phyloP scores from a whole-genome alignment of 495 filamentous ascomycete species.

The Hypoxylon rickii region DNA sequence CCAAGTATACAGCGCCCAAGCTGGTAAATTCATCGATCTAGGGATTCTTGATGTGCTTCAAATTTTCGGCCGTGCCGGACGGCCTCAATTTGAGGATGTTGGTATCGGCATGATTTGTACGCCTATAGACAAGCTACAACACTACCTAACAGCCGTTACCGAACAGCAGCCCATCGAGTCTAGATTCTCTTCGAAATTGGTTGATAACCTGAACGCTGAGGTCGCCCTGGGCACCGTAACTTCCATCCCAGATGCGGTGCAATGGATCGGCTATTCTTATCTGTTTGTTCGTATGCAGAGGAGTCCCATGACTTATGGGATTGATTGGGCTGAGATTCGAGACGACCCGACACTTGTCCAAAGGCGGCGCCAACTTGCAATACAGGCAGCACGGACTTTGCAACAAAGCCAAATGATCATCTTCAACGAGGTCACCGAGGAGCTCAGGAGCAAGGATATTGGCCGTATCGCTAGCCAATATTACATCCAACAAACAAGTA shows the following conservation, averaged over 20 bases:
- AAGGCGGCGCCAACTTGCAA: conserved; percentile 78
- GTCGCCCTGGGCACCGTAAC: conserved; percentile 93
- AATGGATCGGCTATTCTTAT: conserved; percentile 98
- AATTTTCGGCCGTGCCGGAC: conserved; percentile 97
- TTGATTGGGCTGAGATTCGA: conserved; percentile 86
- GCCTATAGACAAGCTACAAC: conserved; percentile 85
- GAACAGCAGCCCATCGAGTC: conserved; percentile 97
- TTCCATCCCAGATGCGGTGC: conserved; percentile 88
- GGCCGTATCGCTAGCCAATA: conserved; percentile 96
- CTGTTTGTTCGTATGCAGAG: conserved; percentile 94
- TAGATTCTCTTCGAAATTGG: conserved; percentile 82
- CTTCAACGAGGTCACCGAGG: conserved; percentile 91
- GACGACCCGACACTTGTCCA: conserved; percentile 86
- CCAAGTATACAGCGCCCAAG: conserved; percentile 92
- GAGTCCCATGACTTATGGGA: conserved; percentile 92
- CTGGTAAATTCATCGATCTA: conserved; percentile 94
- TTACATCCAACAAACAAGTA: conserved; percentile 89
- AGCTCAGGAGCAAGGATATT: conserved; percentile 88
- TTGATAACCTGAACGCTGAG: conserved; percentile 97
- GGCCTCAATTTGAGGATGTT: conserved; percentile 93
- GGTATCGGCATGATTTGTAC: conserved; percentile 98
- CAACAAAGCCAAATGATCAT: conserved; percentile 98
- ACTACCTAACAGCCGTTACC: conserved; percentile 92
- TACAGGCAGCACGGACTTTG: conserved; percentile 81
- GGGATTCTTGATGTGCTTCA: conserved; percentile 97